These are phyloP conservation scores for Barnettozyma sucrosica DNA, from an alignment of 805 yeast species.

Conservation along the genomic window DNA sequence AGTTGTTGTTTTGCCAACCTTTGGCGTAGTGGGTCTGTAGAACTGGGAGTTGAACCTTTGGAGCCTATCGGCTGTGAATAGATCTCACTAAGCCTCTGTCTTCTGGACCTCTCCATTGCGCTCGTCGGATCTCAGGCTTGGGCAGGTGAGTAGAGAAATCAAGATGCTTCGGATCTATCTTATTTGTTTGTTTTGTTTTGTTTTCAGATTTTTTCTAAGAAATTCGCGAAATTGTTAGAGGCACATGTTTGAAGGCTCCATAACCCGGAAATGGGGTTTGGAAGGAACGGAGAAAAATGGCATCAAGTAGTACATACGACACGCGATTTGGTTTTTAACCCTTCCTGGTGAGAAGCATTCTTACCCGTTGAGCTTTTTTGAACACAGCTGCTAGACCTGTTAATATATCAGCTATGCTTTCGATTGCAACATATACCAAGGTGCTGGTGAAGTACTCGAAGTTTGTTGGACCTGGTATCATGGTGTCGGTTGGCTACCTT, in stretches of 20 bases:
- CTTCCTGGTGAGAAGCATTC: too few species aligned
- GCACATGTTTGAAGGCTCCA: background rate
- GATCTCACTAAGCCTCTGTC: constrained; percentile 25
- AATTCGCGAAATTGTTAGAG: background rate
- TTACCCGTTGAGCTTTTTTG: too few species aligned
- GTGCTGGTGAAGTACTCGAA: constrained; percentile 39
- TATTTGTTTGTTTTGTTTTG: background rate
- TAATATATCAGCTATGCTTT: background rate
- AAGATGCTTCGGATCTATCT: too few species aligned
- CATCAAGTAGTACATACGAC: too few species aligned
- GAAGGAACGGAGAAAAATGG: background rate
- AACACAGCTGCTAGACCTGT: background rate
- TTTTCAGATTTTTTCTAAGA: background rate
- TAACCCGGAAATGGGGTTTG: background rate
- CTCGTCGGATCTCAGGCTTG: background rate
- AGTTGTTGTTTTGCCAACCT: constrained; percentile 15
- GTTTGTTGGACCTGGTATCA: constrained; percentile 75
- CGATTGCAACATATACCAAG: background rate
- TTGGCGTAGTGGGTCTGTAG: constrained; percentile 16
- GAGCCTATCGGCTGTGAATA: constrained; percentile 18
- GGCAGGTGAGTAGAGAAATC: background rate
- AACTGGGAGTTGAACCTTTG: constrained; percentile 1
- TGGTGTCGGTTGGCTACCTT: constrained; percentile 76
- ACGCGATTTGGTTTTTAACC: too few species aligned
- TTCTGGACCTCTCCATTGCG: constrained; percentile 26